These are phyloP conservation scores for Aspergillus baeticus DNA, from an alignment of 495 filamentous ascomycete species.

Conservation along the genomic window DNA sequence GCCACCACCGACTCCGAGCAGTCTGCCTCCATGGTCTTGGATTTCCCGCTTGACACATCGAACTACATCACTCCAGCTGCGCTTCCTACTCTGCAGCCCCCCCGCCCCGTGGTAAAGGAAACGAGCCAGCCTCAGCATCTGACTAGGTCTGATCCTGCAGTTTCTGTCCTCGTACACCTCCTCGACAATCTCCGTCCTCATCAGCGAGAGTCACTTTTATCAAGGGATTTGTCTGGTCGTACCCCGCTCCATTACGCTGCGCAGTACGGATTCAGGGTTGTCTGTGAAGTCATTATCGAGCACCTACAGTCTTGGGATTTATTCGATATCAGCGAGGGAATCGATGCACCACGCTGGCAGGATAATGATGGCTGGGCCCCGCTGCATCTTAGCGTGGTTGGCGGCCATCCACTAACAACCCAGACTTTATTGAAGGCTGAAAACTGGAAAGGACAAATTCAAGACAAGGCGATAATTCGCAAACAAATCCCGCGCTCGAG, in stretches of 20 bases:
- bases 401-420: slow-evolving; percentile 85
- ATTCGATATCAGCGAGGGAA: slow-evolving; percentile 79
- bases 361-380: slow-evolving; percentile 91
- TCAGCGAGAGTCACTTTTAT: slow-evolving; percentile 67
- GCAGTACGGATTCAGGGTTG: slow-evolving; percentile 85
- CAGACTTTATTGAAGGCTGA: slow-evolving; percentile 76
- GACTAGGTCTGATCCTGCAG: slow-evolving; percentile 68
- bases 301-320: slow-evolving; percentile 86
- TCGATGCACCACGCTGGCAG: slow-evolving; percentile 84
- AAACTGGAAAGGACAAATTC: slow-evolving; percentile 60
- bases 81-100: slow-evolving; percentile 60
- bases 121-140: slow-evolving; percentile 58
- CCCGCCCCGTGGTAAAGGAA: slow-evolving; percentile 53
- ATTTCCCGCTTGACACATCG: slow-evolving; percentile 51
- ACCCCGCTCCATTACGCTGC: slow-evolving; percentile 93
- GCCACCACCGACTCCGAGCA: slow-evolving; percentile 52
- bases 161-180: slow-evolving; percentile 70
- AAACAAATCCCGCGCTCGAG: slow-evolving; percentile 80
- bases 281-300: slow-evolving; percentile 84
- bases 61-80: slow-evolving; percentile 78
- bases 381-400: slow-evolving; percentile 87
- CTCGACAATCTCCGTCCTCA: slow-evolving; percentile 65
- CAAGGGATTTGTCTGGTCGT: slow-evolving; percentile 76
- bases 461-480: slow-evolving; percentile 58
- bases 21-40: slow-evolving; percentile 41